Conservation (phyloP, 73 alveolate species). For the Urostyla sp. region DNA sequence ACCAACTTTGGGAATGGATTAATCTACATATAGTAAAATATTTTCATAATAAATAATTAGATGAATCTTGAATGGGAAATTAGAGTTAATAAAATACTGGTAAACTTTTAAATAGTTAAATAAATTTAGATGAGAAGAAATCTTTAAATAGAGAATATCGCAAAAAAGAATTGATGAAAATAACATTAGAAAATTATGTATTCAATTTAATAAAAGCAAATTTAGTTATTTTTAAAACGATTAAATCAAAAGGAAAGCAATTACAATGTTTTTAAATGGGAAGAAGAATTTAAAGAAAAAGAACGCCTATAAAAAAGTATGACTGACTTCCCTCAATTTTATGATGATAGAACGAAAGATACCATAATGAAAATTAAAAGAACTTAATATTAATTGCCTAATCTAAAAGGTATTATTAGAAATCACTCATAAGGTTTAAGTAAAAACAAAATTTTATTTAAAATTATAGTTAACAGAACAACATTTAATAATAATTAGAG, state of each 20-base stretch:
- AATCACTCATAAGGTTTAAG: conserved; percentile 33
- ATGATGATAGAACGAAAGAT: no score
- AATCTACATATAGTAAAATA: not conserved
- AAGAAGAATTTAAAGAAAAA: conserved; percentile 28
- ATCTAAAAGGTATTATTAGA: not conserved
- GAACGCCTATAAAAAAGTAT: conserved; percentile 13
- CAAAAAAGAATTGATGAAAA: conserved; percentile 54
- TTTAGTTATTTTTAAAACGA: conserved; percentile 6
- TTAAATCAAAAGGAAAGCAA: conserved; percentile 23
- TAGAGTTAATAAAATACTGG: no score
- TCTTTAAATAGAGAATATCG: conserved; percentile 45
- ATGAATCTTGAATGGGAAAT: not conserved
- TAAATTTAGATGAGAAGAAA: conserved; percentile 4
- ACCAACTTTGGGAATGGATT: not conserved
- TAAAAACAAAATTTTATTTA: not conserved
- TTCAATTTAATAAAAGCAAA: not conserved
- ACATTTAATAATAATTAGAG: no score
- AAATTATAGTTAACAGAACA: no score
- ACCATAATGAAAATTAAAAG: no score
- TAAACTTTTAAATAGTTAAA: not conserved
- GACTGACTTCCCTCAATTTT: conserved; percentile 32
- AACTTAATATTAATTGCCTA: no score
- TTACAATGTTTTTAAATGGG: conserved; percentile 28
- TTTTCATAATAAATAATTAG: not conserved
- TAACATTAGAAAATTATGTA: conserved; percentile 69